A percentile compares a stretch with the other conserved stretches of the same genome.
These are phyloP conservation scores for Saitozyma sp. DNA, from an alignment of 768 basidiomycete genomes.

Conservation along the genomic window DNA sequence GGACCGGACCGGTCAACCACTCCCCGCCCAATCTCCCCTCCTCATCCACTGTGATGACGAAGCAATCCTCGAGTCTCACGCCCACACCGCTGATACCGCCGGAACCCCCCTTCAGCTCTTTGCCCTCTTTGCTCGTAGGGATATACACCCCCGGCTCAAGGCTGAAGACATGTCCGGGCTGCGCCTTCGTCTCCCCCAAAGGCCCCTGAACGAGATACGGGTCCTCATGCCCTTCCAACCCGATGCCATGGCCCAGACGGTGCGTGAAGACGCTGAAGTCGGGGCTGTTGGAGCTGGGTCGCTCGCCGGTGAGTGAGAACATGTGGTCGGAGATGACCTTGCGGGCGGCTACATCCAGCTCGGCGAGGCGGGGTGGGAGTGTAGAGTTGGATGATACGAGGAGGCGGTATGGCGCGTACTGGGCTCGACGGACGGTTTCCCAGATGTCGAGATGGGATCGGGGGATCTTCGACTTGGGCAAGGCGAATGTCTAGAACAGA, in stretches of 20 bases:
- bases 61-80: slow-evolving; percentile 77
- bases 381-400: slow-evolving; percentile 55
- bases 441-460: slow-evolving; percentile 62
- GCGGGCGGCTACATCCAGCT: slow-evolving; percentile 60
- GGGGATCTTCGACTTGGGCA: slow-evolving; percentile 62
- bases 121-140: slow-evolving; percentile 8
- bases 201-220: slow-evolving; percentile 70
- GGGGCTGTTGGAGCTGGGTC: slow-evolving; percentile 49
- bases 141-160: slow-evolving; percentile 65
- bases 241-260: slow-evolving; percentile 68
- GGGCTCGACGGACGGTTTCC: slow-evolving; percentile 67
- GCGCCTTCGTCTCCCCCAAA: slow-evolving; percentile 62
- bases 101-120: slow-evolving; percentile 62
- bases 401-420: slow-evolving; percentile 59
- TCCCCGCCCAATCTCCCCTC: slow-evolving; percentile 36
- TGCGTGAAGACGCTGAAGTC: slow-evolving; percentile 64
- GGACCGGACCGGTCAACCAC: slow-evolving; percentile 44
- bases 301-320: slow-evolving; percentile 54
- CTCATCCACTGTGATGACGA: slow-evolving; percentile 22
- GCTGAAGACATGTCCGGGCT: slow-evolving; percentile 72
- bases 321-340: slow-evolving; percentile 52
- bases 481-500: slow-evolving; percentile 63
- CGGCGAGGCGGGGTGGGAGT: slow-evolving; percentile 11
- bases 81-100: slow-evolving; percentile 65
- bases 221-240: slow-evolving; percentile 76